These are phyloP conservation scores for Cyclotella sp. DNA, from an alignment of 108 stramenopile genomes.

Conservation along the genomic window DNA sequence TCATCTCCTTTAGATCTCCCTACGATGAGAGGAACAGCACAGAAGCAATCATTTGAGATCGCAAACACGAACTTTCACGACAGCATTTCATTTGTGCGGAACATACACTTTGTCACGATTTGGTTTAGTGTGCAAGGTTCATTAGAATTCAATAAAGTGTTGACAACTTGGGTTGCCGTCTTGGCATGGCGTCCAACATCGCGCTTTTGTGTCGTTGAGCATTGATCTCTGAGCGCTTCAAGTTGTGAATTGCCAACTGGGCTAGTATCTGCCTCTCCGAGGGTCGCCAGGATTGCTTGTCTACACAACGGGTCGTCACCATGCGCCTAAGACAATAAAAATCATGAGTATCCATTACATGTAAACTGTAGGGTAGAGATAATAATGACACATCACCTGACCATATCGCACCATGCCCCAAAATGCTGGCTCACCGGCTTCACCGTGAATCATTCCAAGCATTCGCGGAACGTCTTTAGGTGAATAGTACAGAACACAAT, in stretches of 20 bases:
- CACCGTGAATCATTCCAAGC: slow-evolving; percentile 74
- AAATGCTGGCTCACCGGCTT: slow-evolving; percentile 55
- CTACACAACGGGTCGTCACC: slow-evolving; percentile 77
- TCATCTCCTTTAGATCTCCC: slow-evolving; percentile 59
- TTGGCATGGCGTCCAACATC: slow-evolving; percentile 68
- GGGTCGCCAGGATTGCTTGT: slow-evolving; percentile 61
- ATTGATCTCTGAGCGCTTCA: slow-evolving; percentile 29
- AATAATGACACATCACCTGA: slow-evolving; percentile 23
- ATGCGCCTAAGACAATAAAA: slow-evolving; percentile 19
- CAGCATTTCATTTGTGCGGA: not conserved
- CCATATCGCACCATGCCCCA: slow-evolving; percentile 83
- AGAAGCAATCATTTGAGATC: not conserved
- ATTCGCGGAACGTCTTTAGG: slow-evolving; percentile 79
- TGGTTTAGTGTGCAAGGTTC: slow-evolving; percentile 66
- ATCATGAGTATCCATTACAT: not conserved
- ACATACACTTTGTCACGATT: slow-evolving; percentile 69
- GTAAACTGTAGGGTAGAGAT: not conserved
- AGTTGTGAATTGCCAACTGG: slow-evolving; percentile 27
- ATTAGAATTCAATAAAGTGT: slow-evolving; percentile 42
- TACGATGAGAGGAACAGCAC: not conserved
- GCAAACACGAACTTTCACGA: not conserved
- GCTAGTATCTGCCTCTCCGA: slow-evolving; percentile 67
- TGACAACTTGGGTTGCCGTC: slow-evolving; percentile 60
- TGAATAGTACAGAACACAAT: slow-evolving; percentile 88
- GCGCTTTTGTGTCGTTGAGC: slow-evolving; percentile 41